phyloP scores from a whole-genome alignment of 805 yeast genomes.

The Lipomyces kockii region DNA sequence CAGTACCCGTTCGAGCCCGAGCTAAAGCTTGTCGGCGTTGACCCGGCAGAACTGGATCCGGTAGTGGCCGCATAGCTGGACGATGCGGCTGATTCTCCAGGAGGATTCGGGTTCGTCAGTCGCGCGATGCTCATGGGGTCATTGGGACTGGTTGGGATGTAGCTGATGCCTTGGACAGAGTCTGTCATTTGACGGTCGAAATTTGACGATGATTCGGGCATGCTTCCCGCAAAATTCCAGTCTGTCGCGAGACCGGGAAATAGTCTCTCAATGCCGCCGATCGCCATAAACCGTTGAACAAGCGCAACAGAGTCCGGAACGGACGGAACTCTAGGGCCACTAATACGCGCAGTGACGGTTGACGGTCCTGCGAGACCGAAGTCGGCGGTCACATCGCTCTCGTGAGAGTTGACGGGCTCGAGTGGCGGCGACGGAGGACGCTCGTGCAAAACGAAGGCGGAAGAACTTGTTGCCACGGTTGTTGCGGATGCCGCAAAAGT shows the following conservation, averaged over 20 bases:
- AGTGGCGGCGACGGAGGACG: constrained; percentile 28
- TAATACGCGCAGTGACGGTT: not conserved
- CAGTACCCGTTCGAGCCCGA: not conserved
- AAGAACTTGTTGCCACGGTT: not conserved
- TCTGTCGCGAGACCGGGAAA: constrained; percentile 20
- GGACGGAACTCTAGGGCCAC: not conserved
- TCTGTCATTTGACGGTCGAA: not conserved
- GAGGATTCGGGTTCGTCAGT: constrained; percentile 38
- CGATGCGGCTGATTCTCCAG: constrained; percentile 35
- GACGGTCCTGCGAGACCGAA: constrained; percentile 7
- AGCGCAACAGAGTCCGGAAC: not conserved
- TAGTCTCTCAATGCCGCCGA: constrained; percentile 17
- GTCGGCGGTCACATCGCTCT: constrained; percentile 5
- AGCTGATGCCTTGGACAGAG: not conserved
- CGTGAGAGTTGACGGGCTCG: not conserved
- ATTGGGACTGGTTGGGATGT: constrained; percentile 15
- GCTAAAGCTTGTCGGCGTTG: constrained; percentile 6
- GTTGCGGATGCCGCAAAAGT: constrained; percentile 8
- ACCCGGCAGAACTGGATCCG: constrained; percentile 3
- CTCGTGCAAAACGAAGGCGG: not conserved
- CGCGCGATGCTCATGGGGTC: constrained; percentile 41
- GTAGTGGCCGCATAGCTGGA: constrained; percentile 24
- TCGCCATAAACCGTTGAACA: constrained; percentile 12
- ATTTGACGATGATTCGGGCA: not conserved
- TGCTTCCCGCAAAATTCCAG: not conserved